Evolutionary conservation across 2,329 filamentous ascomycete genomes (phyloP), one percentile per base, ranked within the genome.

Genomic region (Paramyrothecium sp.): DNA sequence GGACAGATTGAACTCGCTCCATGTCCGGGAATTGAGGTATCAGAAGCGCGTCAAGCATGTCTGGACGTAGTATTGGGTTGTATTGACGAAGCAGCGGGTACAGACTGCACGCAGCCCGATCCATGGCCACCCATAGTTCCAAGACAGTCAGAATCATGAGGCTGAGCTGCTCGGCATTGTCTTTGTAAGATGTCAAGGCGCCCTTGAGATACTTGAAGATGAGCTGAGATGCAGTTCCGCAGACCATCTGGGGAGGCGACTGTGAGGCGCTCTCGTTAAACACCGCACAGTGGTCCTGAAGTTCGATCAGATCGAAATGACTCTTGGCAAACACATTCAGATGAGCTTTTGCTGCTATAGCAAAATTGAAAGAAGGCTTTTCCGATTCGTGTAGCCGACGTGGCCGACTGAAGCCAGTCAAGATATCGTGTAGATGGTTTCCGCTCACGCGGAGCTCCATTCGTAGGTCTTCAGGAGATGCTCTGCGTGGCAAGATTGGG

Each of bases 41-140:
- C 4, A 63, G 58, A 16, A 67, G 10, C 3, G 60, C 51, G 34
- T 67, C 65, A 13, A 67, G 23, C 62, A 67, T 65, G 13, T 66
- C 62, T 2, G 63, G 59, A 21, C 58, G 59, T 22, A 67, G 60
- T 2, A 66, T 22, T 1, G 65, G 62, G 34, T 67, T 62, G 10
- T 56, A 67, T 30, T 67, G 62, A 22, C 26, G 34, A 12, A 67
- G 23, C 19, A 60, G 54, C 8, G 65, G 65, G 34, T 61, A 66
- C 4, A 67, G 52, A 2, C 11, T 30, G 54, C 65, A 67, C 2
- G 58, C 54, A 26, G 54, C 59, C 20, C 56, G 47, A 47, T 67
- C 65, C 57, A 67, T 66, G 21, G 33, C 51, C 8, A 60, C 55
- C 65, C 65, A 67, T 3, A 67, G 57, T 13, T 63, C 65, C 65